phyloP scores from a whole-genome alignment of 306 rosid species.

The Mimosa bimucronata region DNA sequence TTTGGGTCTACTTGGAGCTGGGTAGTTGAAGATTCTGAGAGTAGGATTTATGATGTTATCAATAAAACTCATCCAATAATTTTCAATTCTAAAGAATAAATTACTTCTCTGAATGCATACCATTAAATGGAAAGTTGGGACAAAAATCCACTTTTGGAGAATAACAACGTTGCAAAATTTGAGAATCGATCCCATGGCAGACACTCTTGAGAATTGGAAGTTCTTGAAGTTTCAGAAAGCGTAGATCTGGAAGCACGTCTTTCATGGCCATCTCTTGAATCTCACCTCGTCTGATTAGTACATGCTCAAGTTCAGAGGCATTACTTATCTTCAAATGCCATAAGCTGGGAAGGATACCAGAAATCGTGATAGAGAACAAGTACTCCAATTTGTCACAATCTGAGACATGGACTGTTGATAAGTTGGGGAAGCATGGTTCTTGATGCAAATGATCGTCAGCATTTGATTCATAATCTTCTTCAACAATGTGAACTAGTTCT shows the following conservation, averaged over 20 bases:
- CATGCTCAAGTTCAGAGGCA: background rate
- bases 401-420: rapidly evolving
- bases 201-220: background rate
- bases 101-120: background rate
- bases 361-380: background rate
- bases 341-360: background rate
- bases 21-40: background rate
- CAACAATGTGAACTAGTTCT: background rate
- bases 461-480: background rate
- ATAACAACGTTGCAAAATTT: too few relatives aligned
- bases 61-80: background rate
- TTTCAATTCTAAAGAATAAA: background rate
- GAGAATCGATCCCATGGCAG: background rate
- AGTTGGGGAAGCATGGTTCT: background rate
- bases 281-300: background rate
- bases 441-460: background rate
- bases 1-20: too few relatives aligned
- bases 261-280: background rate
- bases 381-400: background rate
- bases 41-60: background rate
- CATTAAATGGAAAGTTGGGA: background rate
- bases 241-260: background rate
- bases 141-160: rapidly evolving
- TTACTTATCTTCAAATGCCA: rapidly evolving
- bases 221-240: rapidly evolving